Evolutionary conservation across 192 early-diverging fungal species (phyloP).

Genomic region (Diversispora epigaea): DNA sequence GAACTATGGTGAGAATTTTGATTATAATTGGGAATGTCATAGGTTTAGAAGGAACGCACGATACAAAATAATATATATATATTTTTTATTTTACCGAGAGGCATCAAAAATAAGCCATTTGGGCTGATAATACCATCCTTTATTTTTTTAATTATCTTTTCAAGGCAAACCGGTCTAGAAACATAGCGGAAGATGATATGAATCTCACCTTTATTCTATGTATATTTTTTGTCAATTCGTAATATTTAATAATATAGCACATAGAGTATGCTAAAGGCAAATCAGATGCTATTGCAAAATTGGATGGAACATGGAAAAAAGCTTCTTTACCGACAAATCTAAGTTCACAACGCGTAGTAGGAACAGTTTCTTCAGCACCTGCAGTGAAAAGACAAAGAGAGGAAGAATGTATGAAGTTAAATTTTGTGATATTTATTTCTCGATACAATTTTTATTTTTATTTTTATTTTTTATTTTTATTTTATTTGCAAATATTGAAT

Average conservation of each 20-base stretch:
- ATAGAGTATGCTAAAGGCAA: slow-evolving; percentile 76
- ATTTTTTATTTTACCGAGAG: background rate
- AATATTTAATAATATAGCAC: slow-evolving; percentile 43
- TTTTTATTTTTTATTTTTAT: background rate
- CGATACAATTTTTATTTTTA: background rate
- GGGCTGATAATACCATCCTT: slow-evolving; percentile 23
- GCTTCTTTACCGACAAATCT: background rate
- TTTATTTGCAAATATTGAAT: background rate
- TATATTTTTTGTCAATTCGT: background rate
- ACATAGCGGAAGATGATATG: background rate
- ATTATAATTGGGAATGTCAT: background rate
- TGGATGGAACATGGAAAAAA: slow-evolving; percentile 57
- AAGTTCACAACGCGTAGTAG: background rate
- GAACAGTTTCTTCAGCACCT: background rate
- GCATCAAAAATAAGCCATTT: background rate
- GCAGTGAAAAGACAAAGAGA: slow-evolving; percentile 23
- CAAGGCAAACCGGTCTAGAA: background rate
- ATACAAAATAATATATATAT: background rate
- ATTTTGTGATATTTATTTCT: background rate
- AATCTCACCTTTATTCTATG: background rate
- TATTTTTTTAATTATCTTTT: slow-evolving; percentile 7
- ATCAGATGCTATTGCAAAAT: slow-evolving; percentile 69
- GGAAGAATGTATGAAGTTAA: slow-evolving; percentile 12
- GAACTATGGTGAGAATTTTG: slow-evolving; percentile 63
- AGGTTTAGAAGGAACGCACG: too few species aligned